A percentile compares a stretch with the other conserved stretches of the same genome.
These are phyloP conservation scores for Acanthamoeba castellanii DNA, from an alignment of 208 protist species.

Conservation along the genomic window DNA sequence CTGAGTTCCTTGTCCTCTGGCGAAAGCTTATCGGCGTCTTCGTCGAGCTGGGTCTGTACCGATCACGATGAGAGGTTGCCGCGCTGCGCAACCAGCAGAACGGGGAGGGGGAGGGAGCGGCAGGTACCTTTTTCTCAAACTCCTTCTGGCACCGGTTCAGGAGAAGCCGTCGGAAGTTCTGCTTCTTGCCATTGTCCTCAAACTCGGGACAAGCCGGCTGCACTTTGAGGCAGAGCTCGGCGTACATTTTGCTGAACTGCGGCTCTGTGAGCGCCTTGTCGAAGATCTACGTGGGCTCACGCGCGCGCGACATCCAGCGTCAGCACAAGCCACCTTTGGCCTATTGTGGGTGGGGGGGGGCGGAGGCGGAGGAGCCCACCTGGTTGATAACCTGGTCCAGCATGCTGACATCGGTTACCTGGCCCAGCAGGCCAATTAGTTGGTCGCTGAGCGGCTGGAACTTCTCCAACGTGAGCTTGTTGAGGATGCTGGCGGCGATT, in stretches of 20 bases:
- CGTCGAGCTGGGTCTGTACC: neutral
- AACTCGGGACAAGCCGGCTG: neutral
- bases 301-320: neutral
- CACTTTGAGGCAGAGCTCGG: slow-evolving; percentile 68
- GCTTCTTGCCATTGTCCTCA: slow-evolving; percentile 25
- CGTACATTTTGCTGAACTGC: slow-evolving; percentile 74
- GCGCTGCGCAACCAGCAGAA: neutral
- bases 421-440: slow-evolving; percentile 1
- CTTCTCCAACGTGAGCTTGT: slow-evolving; percentile 62
- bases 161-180: slow-evolving; percentile 77
- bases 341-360: no score
- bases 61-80: neutral
- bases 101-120: neutral
- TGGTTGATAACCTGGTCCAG: slow-evolving; percentile 68
- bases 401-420: slow-evolving; percentile 1
- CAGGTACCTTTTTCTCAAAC: slow-evolving; percentile 75
- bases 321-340: no score
- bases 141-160: slow-evolving; percentile 84
- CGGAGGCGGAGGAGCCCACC: neutral
- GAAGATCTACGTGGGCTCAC: slow-evolving; percentile 20
- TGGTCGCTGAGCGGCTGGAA: slow-evolving; percentile 70
- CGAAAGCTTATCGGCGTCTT: neutral
- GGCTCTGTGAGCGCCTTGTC: slow-evolving; percentile 73
- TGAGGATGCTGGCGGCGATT: neutral
- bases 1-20: neutral